Evolutionary conservation across 2,329 filamentous ascomycete genomes (phyloP), one percentile per base, ranked within the genome.

Genomic region (Talaromyces rugulosus): DNA sequence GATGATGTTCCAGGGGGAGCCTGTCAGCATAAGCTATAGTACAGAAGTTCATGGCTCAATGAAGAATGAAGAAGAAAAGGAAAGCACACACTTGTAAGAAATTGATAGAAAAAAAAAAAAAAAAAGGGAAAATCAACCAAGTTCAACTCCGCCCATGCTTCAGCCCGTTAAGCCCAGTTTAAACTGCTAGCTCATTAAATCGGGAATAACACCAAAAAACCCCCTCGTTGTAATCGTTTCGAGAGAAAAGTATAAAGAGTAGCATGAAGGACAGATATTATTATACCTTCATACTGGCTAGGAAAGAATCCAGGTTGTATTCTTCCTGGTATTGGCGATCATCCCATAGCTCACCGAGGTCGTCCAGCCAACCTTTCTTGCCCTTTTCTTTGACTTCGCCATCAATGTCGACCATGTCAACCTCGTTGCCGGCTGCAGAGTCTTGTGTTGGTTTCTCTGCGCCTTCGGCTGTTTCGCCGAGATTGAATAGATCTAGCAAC

Each of bases 271-370:
- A 34, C 47, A 55, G 34, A 18, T 23, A 18, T 23, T 7, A 31
- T 73, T 71, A 81, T 60, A 73, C 78, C 72, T 92, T 91, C 91
- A 99, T 97, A 68, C 87, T 96, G 75, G 92, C 93, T 80, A 99
- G 83, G 80, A 98, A 99, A 3, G 91, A 93, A 70, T 96, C 92
- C 67, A 99, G 80, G 74, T 98, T 92, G 75, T 97, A 98, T 77
- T 96, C 96, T 80, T 99, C 95, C 78, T 97, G 92, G 76, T 99
- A 99, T 80, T 97, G 93, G 74, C 88, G 89, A 74, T 97, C 94
- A 74, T 99, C 95, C 94, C 95, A 99, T 33, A 99, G 80, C 77
- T 99, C 95, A 62, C 92, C 94, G 62, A 99, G 78, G 72, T 98
- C 95, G 73, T 99, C 95, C 65, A 98, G 79, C 86, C 94, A 96